Percentiles rank a stretch among this genome's conserved stretches.
These are phyloP conservation scores for Rhizopogon vesiculosus DNA, from an alignment of 768 basidiomycete species.

Conservation along the genomic window DNA sequence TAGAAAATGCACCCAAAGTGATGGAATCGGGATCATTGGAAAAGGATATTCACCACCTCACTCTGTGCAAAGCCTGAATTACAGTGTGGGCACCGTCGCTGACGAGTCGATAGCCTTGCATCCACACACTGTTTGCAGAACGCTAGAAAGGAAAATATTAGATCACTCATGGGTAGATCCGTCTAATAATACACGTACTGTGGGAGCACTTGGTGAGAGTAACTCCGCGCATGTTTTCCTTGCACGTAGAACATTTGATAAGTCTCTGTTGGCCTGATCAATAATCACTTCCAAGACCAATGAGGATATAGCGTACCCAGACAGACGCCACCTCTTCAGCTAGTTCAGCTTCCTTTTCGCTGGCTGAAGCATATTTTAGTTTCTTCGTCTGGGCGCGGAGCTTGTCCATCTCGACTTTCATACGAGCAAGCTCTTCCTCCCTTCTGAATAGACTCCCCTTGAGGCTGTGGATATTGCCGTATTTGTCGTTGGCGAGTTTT, in stretches of 20 bases:
- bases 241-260: slow-evolving; percentile 88
- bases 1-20: not conserved
- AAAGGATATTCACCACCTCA: slow-evolving; percentile 70
- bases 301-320: slow-evolving; percentile 39
- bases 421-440: slow-evolving; percentile 45
- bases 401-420: slow-evolving; percentile 50
- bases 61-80: slow-evolving; percentile 75
- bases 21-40: slow-evolving; percentile 35
- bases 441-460: slow-evolving; percentile 14
- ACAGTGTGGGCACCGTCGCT: slow-evolving; percentile 93
- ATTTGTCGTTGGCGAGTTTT: slow-evolving; percentile 27
- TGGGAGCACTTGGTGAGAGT: slow-evolving; percentile 90
- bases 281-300: not conserved
- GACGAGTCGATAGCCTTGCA: slow-evolving; percentile 80
- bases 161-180: too few relatives aligned
- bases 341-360: slow-evolving; percentile 30
- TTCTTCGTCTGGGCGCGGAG: slow-evolving; percentile 43
- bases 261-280: slow-evolving; percentile 47
- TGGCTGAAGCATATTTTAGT: slow-evolving; percentile 25
- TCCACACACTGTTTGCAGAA: slow-evolving; percentile 87
- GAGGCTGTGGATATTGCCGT: slow-evolving; percentile 18
- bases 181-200: slow-evolving; percentile 47
- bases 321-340: slow-evolving; percentile 50
- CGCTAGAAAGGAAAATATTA: slow-evolving; percentile 38
- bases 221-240: slow-evolving; percentile 67